Conservation (phyloP, 1,139 yeast genomes). For the Pichia sp. region DNA sequence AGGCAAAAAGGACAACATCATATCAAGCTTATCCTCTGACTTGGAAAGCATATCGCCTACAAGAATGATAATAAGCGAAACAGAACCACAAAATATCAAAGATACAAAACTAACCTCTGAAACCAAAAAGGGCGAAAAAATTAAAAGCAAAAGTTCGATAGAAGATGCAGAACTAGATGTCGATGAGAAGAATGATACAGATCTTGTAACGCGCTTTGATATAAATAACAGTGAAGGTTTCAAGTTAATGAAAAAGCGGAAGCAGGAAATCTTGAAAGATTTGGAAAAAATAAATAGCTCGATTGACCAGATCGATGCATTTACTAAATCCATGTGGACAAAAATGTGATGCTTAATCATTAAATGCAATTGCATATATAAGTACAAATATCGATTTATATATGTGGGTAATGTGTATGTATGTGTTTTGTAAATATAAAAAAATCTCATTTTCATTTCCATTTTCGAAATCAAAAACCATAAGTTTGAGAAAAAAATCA, state of each 20-base stretch:
- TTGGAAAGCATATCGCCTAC: not conserved
- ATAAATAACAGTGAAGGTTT: slow-evolving; percentile 45
- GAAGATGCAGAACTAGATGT: slow-evolving; percentile 7
- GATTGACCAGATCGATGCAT: slow-evolving; percentile 27
- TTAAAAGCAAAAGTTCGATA: not conserved
- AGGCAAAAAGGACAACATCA: not conserved
- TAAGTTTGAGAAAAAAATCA: not conserved
- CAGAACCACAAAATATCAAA: not conserved
- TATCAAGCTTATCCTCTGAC: slow-evolving; percentile 5
- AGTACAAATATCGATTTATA: not conserved
- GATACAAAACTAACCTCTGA: not conserved
- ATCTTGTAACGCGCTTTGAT: slow-evolving; percentile 29
- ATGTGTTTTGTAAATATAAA: not conserved
- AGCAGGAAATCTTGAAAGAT: slow-evolving; percentile 39
- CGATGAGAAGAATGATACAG: slow-evolving; percentile 18
- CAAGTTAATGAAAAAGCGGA: slow-evolving; percentile 37
- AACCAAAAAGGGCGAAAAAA: not conserved
- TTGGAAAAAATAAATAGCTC: slow-evolving; percentile 40
- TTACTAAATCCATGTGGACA: slow-evolving; percentile 30
- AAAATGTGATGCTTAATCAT: slow-evolving; percentile 14
- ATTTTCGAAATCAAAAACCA: too few relatives aligned
- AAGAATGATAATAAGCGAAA: not conserved
- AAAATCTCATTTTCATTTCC: not conserved
- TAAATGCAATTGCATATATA: not conserved
- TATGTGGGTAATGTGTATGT: not conserved